Base-by-base conservation (phyloP, 2,329 filamentous ascomycete species). In the Pseudogymnoascus sp. region DNA sequence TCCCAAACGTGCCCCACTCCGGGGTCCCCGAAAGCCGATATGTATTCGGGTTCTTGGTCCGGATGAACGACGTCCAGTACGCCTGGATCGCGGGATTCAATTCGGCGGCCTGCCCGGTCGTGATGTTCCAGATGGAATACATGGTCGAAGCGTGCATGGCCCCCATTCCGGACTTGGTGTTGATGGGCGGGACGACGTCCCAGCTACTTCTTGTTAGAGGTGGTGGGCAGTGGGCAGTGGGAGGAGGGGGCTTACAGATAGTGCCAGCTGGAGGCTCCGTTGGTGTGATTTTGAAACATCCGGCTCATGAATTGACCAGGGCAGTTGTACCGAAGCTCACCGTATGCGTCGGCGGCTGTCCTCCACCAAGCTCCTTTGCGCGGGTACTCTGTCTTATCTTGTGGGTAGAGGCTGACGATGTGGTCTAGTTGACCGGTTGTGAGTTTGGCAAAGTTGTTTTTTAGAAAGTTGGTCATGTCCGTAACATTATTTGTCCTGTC, bases 31-130 rank as follows among this genome's bases (percentile, higher is more conserved):
- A 41, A 41, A 73, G 65, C 7, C 82, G 77, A 61, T 79, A 73
- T 12, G 68, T 76, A 69, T 92, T 92, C 0, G 89, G 89, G 71
- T 92, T 78, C 39, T 84, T 79, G 0, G 78, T 78, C 25, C 82
- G 76, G 64, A 92, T 84, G 70, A 92, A 92, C 66, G 85, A 89
- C 1, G 85, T 83, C 87, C 88, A 92, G 72, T 91, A 92, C 0
- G 79, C 81, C 69, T 90, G 86, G 28, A 89, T 81, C 0, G 87
- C 74, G 0, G 82, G 78, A 1, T 88, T 79, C 5, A 88, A 84
- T 0, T 70, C 69, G 1, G 76, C 80, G 66, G 91, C 91, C 11
- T 74, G 72, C 0, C 75, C 70, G 7, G 71, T 71, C 67, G 90
- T 90, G 58, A 82, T 86, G 2, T 88, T 88, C 76, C 84, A 91